phyloP scores from a whole-genome alignment of 768 basidiomycete species.

The Gloeopeniophorella convolvens region DNA sequence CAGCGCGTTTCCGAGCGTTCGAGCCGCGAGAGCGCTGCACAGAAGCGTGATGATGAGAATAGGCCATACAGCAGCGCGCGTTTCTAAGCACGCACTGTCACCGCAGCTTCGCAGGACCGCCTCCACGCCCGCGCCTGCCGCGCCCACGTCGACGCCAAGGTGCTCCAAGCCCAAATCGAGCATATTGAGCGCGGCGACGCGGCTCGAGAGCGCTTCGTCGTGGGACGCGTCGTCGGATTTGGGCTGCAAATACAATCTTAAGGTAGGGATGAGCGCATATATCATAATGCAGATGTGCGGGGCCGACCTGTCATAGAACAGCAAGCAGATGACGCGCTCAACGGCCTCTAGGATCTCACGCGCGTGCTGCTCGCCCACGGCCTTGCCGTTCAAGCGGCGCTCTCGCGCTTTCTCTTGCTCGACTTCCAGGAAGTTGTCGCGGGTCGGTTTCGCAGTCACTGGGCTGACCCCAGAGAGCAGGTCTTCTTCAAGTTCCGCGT shows the following conservation, averaged over 20 bases:
- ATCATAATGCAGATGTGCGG: neutral
- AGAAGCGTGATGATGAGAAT: constrained; percentile 11
- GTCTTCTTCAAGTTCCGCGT: constrained; percentile 58
- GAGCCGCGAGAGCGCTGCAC: constrained; percentile 46
- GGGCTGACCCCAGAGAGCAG: constrained; percentile 39
- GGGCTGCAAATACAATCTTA: constrained; percentile 71
- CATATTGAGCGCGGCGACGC: constrained; percentile 88
- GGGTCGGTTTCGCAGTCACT: constrained; percentile 23
- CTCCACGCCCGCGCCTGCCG: constrained; percentile 44
- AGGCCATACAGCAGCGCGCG: neutral
- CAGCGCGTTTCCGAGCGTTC: constrained; percentile 40
- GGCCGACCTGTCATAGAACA: constrained; percentile 80
- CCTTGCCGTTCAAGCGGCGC: constrained; percentile 21
- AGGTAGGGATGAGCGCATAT: constrained; percentile 6
- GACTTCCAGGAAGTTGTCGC: constrained; percentile 20
- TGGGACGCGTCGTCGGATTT: constrained; percentile 76
- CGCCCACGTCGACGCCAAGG: constrained; percentile 75
- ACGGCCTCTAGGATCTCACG: constrained; percentile 63
- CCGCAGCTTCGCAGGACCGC: constrained; percentile 69
- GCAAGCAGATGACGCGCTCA: constrained; percentile 60
- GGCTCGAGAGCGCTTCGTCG: constrained; percentile 82
- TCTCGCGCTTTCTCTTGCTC: constrained; percentile 16
- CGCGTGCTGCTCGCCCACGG: constrained; percentile 33
- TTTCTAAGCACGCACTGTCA: constrained; percentile 42
- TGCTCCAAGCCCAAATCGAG: constrained; percentile 85